phyloP scores from a whole-genome alignment of 2,329 filamentous ascomycete species.

The Rugonectria rugulosa region DNA sequence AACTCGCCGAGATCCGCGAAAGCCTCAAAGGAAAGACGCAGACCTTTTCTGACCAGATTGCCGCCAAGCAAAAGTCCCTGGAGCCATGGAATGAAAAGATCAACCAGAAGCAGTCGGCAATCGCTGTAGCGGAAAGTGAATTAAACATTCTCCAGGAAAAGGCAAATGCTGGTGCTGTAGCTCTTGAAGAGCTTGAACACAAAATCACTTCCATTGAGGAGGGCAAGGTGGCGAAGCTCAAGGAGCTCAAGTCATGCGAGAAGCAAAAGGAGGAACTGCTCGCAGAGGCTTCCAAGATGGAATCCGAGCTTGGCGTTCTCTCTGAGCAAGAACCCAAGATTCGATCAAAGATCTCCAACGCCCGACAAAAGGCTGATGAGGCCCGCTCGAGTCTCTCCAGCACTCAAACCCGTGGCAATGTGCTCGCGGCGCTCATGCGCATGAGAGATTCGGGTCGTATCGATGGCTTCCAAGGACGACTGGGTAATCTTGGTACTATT shows the following conservation, averaged over 20 bases:
- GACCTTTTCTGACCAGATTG: slow-evolving; percentile 90
- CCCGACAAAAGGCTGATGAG: slow-evolving; percentile 94
- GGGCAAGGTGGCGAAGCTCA: slow-evolving; percentile 72
- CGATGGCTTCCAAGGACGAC: slow-evolving; percentile 93
- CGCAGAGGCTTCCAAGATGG: slow-evolving; percentile 75
- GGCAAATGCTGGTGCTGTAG: slow-evolving; percentile 84
- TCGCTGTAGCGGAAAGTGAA: slow-evolving; percentile 94
- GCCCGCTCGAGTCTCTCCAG: slow-evolving; percentile 88
- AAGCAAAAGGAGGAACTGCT: slow-evolving; percentile 75
- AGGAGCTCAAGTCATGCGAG: slow-evolving; percentile 79
- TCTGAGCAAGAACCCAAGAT: slow-evolving; percentile 81
- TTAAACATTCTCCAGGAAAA: slow-evolving; percentile 90
- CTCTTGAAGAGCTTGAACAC: slow-evolving; percentile 81
- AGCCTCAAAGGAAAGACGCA: slow-evolving; percentile 95
- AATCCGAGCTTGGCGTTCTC: slow-evolving; percentile 76
- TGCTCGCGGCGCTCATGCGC: slow-evolving; percentile 89
- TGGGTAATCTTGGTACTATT: slow-evolving; percentile 93
- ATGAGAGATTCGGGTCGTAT: slow-evolving; percentile 96
- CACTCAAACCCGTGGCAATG: slow-evolving; percentile 91
- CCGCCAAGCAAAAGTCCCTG: slow-evolving; percentile 88
- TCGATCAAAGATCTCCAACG: slow-evolving; percentile 84
- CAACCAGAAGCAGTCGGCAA: slow-evolving; percentile 92
- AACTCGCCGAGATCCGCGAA: slow-evolving; percentile 84
- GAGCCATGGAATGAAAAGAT: slow-evolving; percentile 98
- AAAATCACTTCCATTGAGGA: slow-evolving; percentile 80